Conservation (phyloP, 805 yeast genomes). For the Yamadazyma tumulicola region DNA sequence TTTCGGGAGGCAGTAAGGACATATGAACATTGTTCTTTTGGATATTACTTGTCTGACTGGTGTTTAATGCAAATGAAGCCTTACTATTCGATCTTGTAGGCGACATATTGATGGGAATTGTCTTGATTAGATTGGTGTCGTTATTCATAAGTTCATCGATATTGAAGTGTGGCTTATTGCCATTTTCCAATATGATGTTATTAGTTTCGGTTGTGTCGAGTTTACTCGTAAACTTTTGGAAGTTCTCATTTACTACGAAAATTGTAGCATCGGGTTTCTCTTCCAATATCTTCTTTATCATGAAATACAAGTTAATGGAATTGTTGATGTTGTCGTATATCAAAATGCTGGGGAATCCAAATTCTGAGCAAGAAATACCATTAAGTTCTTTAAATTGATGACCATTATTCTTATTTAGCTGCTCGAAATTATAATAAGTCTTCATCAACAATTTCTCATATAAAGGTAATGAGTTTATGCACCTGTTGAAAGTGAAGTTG, state of each 20-base stretch:
- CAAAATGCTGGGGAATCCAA: slow-evolving; percentile 37
- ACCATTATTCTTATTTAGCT: neutral
- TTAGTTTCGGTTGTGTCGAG: slow-evolving; percentile 19
- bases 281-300: slow-evolving; percentile 47
- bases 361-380: slow-evolving; percentile 17
- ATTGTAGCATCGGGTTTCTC: slow-evolving; percentile 23
- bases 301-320: slow-evolving; percentile 41
- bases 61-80: neutral
- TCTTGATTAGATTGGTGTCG: slow-evolving; percentile 7
- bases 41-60: neutral
- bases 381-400: neutral
- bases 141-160: slow-evolving; percentile 8
- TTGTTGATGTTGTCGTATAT: slow-evolving; percentile 46
- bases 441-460: slow-evolving; percentile 46
- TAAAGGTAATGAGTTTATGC: slow-evolving; percentile 57
- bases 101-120: slow-evolving; percentile 6
- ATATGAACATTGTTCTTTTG: neutral
- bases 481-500: slow-evolving; percentile 61
- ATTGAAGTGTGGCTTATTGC: slow-evolving; percentile 12
- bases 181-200: slow-evolving; percentile 3
- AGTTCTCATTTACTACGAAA: slow-evolving; percentile 6
- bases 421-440: slow-evolving; percentile 9
- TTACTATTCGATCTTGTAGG: slow-evolving; percentile 1
- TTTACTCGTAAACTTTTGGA: slow-evolving; percentile 8
- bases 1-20: slow-evolving; percentile 2